These are phyloP conservation scores for Stagonosporopsis rhizophila DNA, from an alignment of 2,329 filamentous ascomycete species.

Conservation along the genomic window DNA sequence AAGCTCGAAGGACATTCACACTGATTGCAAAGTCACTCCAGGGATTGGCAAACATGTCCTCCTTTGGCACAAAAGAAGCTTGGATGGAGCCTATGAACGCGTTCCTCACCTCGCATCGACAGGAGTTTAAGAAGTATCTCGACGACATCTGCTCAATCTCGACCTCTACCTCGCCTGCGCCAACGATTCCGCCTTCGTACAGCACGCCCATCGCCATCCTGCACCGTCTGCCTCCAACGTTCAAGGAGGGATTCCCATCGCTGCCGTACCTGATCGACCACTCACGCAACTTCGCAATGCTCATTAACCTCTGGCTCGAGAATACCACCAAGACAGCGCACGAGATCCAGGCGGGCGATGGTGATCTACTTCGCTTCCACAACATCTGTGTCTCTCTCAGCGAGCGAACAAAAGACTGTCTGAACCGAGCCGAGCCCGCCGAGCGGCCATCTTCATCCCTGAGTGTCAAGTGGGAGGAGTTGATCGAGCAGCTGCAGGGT, in stretches of 20 bases:
- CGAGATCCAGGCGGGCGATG: slow-evolving; percentile 51
- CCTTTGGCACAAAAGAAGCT: slow-evolving; percentile 92
- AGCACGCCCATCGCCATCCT: slow-evolving; percentile 92
- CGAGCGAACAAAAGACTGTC: slow-evolving; percentile 57
- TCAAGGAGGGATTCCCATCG: slow-evolving; percentile 90
- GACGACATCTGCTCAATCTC: slow-evolving; percentile 86
- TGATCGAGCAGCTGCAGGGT: slow-evolving; percentile 57
- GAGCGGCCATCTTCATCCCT: slow-evolving; percentile 58
- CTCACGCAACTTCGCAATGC: slow-evolving; percentile 79
- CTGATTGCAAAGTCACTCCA: slow-evolving; percentile 92
- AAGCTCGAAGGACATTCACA: slow-evolving; percentile 86
- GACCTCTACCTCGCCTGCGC: slow-evolving; percentile 64
- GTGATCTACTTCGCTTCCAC: slow-evolving; percentile 59
- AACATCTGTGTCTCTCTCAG: slow-evolving; percentile 56
- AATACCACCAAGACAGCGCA: slow-evolving; percentile 48
- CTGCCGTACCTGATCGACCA: slow-evolving; percentile 93
- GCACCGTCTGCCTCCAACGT: slow-evolving; percentile 77
- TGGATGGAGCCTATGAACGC: slow-evolving; percentile 99
- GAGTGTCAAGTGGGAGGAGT: slow-evolving; percentile 60
- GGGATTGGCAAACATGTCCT: slow-evolving; percentile 87
- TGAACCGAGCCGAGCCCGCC: slow-evolving; percentile 60
- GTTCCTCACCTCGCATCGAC: slow-evolving; percentile 77
- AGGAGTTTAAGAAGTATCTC: slow-evolving; percentile 84
- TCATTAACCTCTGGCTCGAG: slow-evolving; percentile 83
- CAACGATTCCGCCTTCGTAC: slow-evolving; percentile 80